Evolutionary conservation across 352 stramenopile genomes (phyloP), one percentile per base, ranked within the genome.

Genomic region (Globisporangium canariense): DNA sequence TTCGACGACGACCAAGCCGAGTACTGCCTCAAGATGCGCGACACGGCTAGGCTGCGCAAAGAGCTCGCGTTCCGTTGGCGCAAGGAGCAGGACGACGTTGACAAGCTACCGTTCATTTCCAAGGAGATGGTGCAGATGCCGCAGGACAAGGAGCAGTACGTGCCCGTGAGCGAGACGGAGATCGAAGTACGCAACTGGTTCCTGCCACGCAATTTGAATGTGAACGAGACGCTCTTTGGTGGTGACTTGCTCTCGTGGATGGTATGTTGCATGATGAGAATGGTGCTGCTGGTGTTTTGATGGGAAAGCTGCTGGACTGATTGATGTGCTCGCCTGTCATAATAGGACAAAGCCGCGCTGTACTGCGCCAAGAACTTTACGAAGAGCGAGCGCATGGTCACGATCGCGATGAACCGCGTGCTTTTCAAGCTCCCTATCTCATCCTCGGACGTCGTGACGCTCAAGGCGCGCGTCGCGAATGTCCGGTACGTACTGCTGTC

Each of bases 121-220:
- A 69, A 59, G 5, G 69, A 34, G 14, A 65, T 79, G 30, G n/a
- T 88, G 41, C 34, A 66, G 20, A 54, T 74, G 18, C 67, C 71
- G 3, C 64, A 80, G 56, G 69, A 66, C 46, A 88, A 88, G 56
- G 45, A 65, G 30, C 28, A 67, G 49, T 83, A 78, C 59, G 75
- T 88, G 4, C 20, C 76, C 0, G 70, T 91, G 47, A 69, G 63
- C 16, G 83, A 88, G 32, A 90, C 83, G 56, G 70, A 83, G 52
- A 74, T 93, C 38, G 78, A 91, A 71, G 66, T 90, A 49, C 77
- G 80, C 67, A 86, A 91, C 45, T 81, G 78, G 76, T 89, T 92
- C 57, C 61, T 90, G 60, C 80, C 83, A 22, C 76, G 79, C 67
- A 81, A 86, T 54, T 68, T 90, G 41, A 92, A 92, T 67, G 77